These are phyloP conservation scores for Cydonia oblonga DNA, from an alignment of 331 rosid species.

Conservation along the genomic window DNA sequence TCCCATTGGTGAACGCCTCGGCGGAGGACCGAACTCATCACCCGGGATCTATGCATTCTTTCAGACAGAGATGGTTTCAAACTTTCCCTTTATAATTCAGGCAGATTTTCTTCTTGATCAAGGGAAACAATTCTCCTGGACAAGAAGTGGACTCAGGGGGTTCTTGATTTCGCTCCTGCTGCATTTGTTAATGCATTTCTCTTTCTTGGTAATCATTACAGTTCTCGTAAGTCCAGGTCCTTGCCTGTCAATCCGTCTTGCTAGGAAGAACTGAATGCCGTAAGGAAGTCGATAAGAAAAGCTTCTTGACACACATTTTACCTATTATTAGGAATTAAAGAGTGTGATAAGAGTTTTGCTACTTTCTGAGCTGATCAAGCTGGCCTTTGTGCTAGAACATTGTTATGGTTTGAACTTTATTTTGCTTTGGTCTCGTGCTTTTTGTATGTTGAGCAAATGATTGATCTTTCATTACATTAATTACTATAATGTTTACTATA, in stretches of 20 bases:
- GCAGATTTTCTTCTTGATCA: slow-evolving; percentile 73
- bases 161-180: slow-evolving; percentile 47
- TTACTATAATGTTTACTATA: not conserved
- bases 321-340: slow-evolving; percentile 11
- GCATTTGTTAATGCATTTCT: slow-evolving; percentile 62
- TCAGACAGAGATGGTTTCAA: slow-evolving; percentile 73
- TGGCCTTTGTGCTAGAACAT: too few relatives aligned
- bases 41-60: slow-evolving; percentile 68
- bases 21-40: slow-evolving; percentile 20
- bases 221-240: slow-evolving; percentile 28
- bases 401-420: too few relatives aligned
- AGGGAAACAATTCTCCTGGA: slow-evolving; percentile 61
- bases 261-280: slow-evolving; percentile 27
- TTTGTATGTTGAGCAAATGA: too few relatives aligned
- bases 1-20: slow-evolving; percentile 44
- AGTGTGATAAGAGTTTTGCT: too few relatives aligned
- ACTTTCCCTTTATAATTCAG: slow-evolving; percentile 71
- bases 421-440: too few relatives aligned
- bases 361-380: too few relatives aligned
- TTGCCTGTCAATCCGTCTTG: slow-evolving; percentile 40
- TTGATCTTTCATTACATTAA: too few relatives aligned
- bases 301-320: slow-evolving; percentile 31
- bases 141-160: slow-evolving; percentile 66
- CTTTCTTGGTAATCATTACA: slow-evolving; percentile 18
- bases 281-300: slow-evolving; percentile 41